These are phyloP conservation scores for Lineolata rhizophorae DNA, from an alignment of 495 filamentous ascomycete genomes.

Conservation along the genomic window DNA sequence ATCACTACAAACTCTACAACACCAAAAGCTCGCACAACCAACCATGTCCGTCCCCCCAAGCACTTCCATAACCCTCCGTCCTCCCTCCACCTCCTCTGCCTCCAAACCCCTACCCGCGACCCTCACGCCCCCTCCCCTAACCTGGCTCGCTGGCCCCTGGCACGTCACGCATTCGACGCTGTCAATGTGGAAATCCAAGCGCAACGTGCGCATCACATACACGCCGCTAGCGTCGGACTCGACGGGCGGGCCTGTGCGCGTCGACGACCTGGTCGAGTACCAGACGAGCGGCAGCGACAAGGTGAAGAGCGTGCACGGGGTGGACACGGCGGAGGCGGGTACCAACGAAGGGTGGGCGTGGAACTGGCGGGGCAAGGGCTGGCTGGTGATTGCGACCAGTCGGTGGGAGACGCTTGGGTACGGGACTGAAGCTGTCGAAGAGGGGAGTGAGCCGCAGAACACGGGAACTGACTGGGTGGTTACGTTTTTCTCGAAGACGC, in stretches of 20 bases:
- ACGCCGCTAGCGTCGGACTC: slow-evolving; percentile 12
- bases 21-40: too few relatives aligned
- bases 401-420: slow-evolving; percentile 60
- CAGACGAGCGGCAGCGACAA: slow-evolving; percentile 25
- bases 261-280: slow-evolving; percentile 50
- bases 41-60: too few relatives aligned
- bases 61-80: too few relatives aligned
- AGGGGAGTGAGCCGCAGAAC: slow-evolving; percentile 9
- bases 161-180: slow-evolving; percentile 56
- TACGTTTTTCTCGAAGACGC: slow-evolving; percentile 51
- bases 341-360: slow-evolving; percentile 19
- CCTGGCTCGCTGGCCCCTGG: slow-evolving; percentile 47
- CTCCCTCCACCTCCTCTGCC: too few relatives aligned
- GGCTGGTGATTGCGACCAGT: slow-evolving; percentile 36
- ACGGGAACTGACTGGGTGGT: too few relatives aligned
- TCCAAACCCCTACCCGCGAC: too few relatives aligned
- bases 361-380: slow-evolving; percentile 52
- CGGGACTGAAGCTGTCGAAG: slow-evolving; percentile 32
- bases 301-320: slow-evolving; percentile 35
- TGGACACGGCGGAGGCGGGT: slow-evolving; percentile 33
- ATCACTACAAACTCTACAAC: too few relatives aligned
- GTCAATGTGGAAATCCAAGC: slow-evolving; percentile 46
- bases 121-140: slow-evolving; percentile 32
- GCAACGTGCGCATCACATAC: slow-evolving; percentile 61
- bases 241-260: slow-evolving; percentile 16